These are phyloP conservation scores for Pythium sp. DNA, from an alignment of 352 stramenopile genomes.

Conservation along the genomic window DNA sequence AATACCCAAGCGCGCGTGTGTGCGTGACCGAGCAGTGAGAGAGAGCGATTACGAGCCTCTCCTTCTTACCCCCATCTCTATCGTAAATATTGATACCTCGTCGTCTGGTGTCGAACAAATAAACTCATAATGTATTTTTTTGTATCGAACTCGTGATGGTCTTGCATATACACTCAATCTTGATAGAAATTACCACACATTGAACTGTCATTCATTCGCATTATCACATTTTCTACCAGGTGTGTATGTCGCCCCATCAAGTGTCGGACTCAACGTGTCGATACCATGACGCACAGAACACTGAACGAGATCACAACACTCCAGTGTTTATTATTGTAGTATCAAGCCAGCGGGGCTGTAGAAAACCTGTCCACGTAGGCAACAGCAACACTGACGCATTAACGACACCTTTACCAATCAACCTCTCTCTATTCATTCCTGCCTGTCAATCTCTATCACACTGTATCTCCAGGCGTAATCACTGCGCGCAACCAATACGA, in stretches of 20 bases:
- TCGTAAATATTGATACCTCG: conserved; percentile 2
- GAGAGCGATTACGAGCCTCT: neutral
- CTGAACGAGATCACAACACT: neutral
- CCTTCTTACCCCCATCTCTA: neutral
- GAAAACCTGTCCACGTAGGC: no score
- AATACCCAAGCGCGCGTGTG: neutral
- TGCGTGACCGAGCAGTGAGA: neutral
- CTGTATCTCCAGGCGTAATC: neutral
- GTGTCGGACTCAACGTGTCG: neutral
- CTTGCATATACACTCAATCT: neutral
- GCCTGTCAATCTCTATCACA: neutral
- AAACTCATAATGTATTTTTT: conserved; percentile 14
- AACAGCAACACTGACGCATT: no score
- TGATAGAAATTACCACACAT: neutral
- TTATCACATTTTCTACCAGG: no score
- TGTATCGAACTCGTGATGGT: neutral
- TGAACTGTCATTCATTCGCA: no score
- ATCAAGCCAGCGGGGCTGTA: no score
- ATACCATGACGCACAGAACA: neutral
- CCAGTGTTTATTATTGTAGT: neutral
- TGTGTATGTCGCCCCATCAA: no score
- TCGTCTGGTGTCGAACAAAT: neutral
- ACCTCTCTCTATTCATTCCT: neutral
- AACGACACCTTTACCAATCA: no score
- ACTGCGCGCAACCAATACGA: neutral